Percentiles rank a stretch among this genome's conserved stretches.
phyloP scores from a whole-genome alignment of 176 grass and related monocot genomes.

The Carex cristatella region DNA sequence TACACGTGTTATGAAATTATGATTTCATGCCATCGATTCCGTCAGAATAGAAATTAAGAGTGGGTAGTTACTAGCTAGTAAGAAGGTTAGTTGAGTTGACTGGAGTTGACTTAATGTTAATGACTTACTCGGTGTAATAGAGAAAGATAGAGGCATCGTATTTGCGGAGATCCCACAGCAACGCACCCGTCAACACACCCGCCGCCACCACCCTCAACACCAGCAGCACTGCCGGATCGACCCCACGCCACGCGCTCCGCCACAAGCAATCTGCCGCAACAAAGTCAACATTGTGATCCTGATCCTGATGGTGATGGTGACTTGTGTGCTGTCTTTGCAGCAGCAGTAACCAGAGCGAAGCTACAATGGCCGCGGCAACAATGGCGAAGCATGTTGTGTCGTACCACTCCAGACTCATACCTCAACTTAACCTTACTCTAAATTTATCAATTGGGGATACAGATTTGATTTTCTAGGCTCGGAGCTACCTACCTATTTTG shows the following conservation, averaged over 20 bases:
- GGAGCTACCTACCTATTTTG: too few relatives aligned
- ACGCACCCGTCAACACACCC: conserved; percentile 6
- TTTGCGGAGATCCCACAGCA: conserved; percentile 33
- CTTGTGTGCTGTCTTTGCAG: not conserved
- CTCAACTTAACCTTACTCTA: too few relatives aligned
- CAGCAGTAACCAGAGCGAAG: conserved; percentile 15
- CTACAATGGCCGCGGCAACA: conserved; percentile 14
- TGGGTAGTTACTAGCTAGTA: too few relatives aligned
- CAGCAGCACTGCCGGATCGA: conserved; percentile 29
- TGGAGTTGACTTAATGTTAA: too few relatives aligned
- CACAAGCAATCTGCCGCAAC: conserved; percentile 1
- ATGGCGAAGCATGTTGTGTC: not conserved
- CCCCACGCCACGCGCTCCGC: conserved; percentile 25
- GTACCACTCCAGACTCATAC: not conserved
- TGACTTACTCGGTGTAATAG: conserved; percentile 53
- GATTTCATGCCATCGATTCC: too few relatives aligned
- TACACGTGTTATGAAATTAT: too few relatives aligned
- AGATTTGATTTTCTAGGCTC: too few relatives aligned
- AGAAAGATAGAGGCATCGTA: conserved; percentile 40
- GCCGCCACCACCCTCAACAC: conserved; percentile 19
- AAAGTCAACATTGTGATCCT: too few relatives aligned
- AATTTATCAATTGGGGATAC: too few relatives aligned
- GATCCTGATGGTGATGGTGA: too few relatives aligned
- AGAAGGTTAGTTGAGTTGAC: too few relatives aligned
- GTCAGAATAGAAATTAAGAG: too few relatives aligned